phyloP scores from a whole-genome alignment of 1,284 basidiomycete species.

The Testicularia cyperi region DNA sequence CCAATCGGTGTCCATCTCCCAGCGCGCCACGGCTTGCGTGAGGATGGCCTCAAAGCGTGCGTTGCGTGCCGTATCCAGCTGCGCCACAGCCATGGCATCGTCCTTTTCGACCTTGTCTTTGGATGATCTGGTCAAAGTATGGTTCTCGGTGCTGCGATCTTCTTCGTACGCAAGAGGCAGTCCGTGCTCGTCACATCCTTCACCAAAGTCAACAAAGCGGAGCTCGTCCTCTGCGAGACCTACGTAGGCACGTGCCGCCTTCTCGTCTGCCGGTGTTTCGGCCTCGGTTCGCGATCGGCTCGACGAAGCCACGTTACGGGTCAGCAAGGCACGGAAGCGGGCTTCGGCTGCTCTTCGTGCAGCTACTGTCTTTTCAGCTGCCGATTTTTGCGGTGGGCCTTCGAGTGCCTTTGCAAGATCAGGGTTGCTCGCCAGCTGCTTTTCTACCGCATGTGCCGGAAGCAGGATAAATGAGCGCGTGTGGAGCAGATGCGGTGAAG shows the following conservation, averaged over 20 bases:
- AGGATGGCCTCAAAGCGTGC: slow-evolving; percentile 34
- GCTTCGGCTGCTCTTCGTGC: slow-evolving; percentile 22
- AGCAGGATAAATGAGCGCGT: slow-evolving; percentile 41
- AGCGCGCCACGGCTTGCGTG: slow-evolving; percentile 29
- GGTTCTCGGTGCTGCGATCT: too few species aligned
- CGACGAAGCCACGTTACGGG: slow-evolving; percentile 1
- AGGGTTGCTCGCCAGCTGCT: slow-evolving; percentile 11
- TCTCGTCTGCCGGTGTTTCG: slow-evolving; percentile 36
- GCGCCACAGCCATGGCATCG: slow-evolving; percentile 9
- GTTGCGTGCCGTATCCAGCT: slow-evolving; percentile 22
- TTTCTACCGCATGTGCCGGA: slow-evolving; percentile 23
- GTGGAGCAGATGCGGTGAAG: slow-evolving; percentile 39
- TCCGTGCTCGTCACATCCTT: slow-evolving; percentile 8
- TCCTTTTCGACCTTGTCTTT: neutral
- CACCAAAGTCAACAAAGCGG: slow-evolving; percentile 37
- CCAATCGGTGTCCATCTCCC: slow-evolving; percentile 49
- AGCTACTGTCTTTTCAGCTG: slow-evolving; percentile 18
- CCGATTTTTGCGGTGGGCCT: slow-evolving; percentile 21
- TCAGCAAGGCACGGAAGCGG: slow-evolving; percentile 23
- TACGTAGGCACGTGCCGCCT: slow-evolving; percentile 34
- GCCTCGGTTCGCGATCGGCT: neutral
- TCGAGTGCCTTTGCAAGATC: slow-evolving; percentile 5
- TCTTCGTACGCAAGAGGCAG: slow-evolving; percentile 8
- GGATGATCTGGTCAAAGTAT: too few species aligned
- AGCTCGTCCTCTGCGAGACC: slow-evolving; percentile 39